Conservation (phyloP, 1,284 basidiomycete species). For the Sporisorium graminicola region DNA sequence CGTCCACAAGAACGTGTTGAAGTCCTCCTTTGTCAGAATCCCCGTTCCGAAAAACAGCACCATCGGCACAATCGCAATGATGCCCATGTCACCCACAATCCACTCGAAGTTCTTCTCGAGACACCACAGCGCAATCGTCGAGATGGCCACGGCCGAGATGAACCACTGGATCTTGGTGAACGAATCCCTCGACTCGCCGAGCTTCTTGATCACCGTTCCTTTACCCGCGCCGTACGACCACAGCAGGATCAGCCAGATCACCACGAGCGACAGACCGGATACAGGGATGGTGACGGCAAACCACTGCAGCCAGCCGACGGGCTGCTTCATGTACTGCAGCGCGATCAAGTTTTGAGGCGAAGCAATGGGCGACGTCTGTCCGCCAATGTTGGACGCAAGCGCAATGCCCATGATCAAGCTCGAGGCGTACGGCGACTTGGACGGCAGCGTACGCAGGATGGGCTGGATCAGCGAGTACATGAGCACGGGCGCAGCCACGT, state of each 20-base stretch:
- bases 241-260: constrained; percentile 92
- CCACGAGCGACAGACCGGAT: constrained; percentile 82
- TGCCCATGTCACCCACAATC: constrained; percentile 90
- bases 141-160: constrained; percentile 85
- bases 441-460: constrained; percentile 90
- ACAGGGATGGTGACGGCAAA: constrained; percentile 94
- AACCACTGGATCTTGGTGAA: constrained; percentile 91
- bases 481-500: constrained; percentile 95
- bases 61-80: constrained; percentile 93
- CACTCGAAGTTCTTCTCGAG: constrained; percentile 84
- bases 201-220: constrained; percentile 64
- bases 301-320: constrained; percentile 91
- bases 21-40: constrained; percentile 85
- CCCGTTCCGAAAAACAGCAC: constrained; percentile 95
- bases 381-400: constrained; percentile 97
- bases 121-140: constrained; percentile 92
- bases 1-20: constrained; percentile 70
- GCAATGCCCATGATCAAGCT: constrained; percentile 96
- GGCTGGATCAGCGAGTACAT: constrained; percentile 99
- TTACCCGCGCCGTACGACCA: constrained; percentile 86
- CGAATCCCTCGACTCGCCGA: constrained; percentile 55
- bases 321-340: constrained; percentile 85
- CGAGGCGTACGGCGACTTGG: constrained; percentile 86
- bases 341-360: constrained; percentile 98
- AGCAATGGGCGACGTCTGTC: constrained; percentile 89